Evolutionary conservation across 2,329 filamentous ascomycete genomes (phyloP).

Genomic region (Byssoonygena ceratinophila): DNA sequence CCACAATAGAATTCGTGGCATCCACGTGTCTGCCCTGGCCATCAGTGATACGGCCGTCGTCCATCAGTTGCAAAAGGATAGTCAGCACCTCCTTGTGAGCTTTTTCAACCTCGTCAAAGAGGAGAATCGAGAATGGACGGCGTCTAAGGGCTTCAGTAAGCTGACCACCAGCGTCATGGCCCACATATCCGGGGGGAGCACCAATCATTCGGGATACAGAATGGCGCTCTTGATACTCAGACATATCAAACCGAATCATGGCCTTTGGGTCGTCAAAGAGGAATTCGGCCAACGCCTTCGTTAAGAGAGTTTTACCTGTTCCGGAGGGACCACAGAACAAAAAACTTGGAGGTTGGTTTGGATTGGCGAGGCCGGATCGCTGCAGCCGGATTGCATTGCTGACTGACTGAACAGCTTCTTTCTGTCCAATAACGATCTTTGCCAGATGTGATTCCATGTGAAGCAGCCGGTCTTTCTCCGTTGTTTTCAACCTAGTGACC

Average conservation of each 20-base stretch:
- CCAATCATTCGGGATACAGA: constrained; percentile 95
- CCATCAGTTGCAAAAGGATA: constrained; percentile 97
- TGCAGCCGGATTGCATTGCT: constrained; percentile 94
- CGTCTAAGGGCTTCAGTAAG: constrained; percentile 89
- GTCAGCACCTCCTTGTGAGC: constrained; percentile 95
- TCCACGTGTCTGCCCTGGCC: constrained; percentile 92
- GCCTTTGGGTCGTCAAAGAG: constrained; percentile 93
- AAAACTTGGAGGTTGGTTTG: constrained; percentile 95
- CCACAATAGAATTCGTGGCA: constrained; percentile 95
- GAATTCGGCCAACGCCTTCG: constrained; percentile 94
- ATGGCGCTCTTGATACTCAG: constrained; percentile 96
- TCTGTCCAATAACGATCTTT: constrained; percentile 83
- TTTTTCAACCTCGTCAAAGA: constrained; percentile 98
- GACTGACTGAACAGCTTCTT: constrained; percentile 82
- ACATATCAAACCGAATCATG: constrained; percentile 99
- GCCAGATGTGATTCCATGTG: constrained; percentile 84
- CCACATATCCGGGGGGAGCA: constrained; percentile 91
- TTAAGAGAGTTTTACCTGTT: constrained; percentile 94
- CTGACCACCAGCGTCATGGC: constrained; percentile 90
- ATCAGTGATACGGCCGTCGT: constrained; percentile 95
- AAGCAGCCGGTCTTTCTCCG: constrained; percentile 96
- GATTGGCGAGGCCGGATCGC: constrained; percentile 85
- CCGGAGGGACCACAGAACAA: constrained; percentile 97
- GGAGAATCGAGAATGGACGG: constrained; percentile 90
- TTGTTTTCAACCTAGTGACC: constrained; percentile 82